Conservation (phyloP, 371 early-diverging fungal species). For the Zychaea mexicana region DNA sequence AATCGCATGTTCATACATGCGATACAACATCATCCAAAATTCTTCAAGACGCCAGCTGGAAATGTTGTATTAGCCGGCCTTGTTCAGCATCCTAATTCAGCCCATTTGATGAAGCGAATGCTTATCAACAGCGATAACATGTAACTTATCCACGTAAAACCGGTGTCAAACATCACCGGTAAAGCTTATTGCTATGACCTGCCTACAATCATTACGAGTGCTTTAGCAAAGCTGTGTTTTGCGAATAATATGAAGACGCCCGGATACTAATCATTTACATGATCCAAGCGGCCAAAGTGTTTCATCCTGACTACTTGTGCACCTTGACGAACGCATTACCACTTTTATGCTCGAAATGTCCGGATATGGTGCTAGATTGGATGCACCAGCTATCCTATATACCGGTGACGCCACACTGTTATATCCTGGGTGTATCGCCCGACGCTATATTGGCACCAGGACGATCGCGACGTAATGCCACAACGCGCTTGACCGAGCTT, state of each 20-base stretch:
- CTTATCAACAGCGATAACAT: not conserved
- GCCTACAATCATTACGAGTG: not conserved
- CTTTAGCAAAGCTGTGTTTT: not conserved
- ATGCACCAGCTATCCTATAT: slow-evolving; percentile 11
- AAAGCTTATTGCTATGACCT: not conserved
- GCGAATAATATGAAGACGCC: not conserved
- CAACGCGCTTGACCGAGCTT: not conserved
- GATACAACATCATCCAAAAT: not conserved
- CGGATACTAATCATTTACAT: not conserved
- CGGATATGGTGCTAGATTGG: slow-evolving; percentile 9
- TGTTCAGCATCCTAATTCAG: not conserved
- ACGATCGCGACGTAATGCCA: not conserved
- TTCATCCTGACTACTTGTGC: slow-evolving; percentile 4
- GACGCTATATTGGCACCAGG: not conserved
- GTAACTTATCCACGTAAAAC: not conserved
- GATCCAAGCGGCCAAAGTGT: not conserved
- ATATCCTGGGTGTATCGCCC: not conserved
- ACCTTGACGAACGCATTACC: slow-evolving; percentile 5
- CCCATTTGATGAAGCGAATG: not conserved
- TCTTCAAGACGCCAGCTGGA: slow-evolving; percentile 10
- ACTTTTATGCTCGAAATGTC: not conserved
- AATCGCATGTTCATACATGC: not conserved
- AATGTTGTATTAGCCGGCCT: not conserved
- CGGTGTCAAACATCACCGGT: too few species aligned
- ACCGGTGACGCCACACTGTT: not conserved